These are phyloP conservation scores for Yueomyces sp. DNA, from an alignment of 805 yeast species.

Conservation along the genomic window DNA sequence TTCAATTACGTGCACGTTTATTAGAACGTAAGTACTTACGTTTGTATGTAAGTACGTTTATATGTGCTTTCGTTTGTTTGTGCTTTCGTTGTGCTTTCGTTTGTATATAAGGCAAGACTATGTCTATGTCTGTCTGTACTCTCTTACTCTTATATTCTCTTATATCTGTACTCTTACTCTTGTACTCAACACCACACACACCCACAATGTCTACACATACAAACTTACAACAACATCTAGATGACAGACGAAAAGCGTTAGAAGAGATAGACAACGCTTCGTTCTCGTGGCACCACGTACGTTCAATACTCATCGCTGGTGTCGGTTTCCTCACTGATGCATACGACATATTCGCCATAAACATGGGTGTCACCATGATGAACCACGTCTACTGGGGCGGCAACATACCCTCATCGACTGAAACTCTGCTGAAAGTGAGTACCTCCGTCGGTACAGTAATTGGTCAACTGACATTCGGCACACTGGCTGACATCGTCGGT, in stretches of 20 bases:
- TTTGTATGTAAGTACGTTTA: no score
- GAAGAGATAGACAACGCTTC: constrained; percentile 70
- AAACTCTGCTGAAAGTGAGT: constrained; percentile 69
- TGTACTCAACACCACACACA: no score
- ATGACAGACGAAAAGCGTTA: constrained; percentile 45
- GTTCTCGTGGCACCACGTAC: constrained; percentile 72
- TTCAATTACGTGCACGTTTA: no score
- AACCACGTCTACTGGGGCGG: constrained; percentile 61
- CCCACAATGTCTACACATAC: no score
- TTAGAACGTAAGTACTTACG: no score
- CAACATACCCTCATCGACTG: constrained; percentile 53
- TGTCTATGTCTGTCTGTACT: background rate
- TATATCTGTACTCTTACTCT: no score
- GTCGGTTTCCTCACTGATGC: constrained; percentile 91
- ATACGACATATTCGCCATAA: constrained; percentile 84
- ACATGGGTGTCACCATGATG: constrained; percentile 70
- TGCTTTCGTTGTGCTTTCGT: no score
- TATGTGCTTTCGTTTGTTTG: no score
- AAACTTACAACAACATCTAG: no score
- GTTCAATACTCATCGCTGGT: constrained; percentile 79
- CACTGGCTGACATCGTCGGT: constrained; percentile 68
- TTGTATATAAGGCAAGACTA: background rate
- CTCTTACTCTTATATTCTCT: background rate
- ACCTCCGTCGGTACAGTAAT: constrained; percentile 90
- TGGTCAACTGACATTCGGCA: constrained; percentile 81